Conservation (phyloP, 768 basidiomycete species). For the Hemileccinum rubropunctum region DNA sequence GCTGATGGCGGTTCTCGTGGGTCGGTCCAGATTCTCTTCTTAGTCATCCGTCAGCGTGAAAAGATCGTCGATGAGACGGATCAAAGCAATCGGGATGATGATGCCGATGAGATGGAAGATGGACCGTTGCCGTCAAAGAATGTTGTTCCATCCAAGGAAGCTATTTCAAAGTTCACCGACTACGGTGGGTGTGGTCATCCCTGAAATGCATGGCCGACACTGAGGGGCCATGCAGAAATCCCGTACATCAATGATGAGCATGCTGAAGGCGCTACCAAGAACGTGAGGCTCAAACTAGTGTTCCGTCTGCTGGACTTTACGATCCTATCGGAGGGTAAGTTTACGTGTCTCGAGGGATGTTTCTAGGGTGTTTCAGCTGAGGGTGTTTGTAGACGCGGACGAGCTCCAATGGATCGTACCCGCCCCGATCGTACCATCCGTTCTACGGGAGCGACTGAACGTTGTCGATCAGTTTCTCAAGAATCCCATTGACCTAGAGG, state of each 20-base stretch:
- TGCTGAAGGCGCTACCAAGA: constrained; percentile 72
- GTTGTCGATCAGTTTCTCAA: constrained; percentile 84
- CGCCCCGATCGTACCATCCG: constrained; percentile 58
- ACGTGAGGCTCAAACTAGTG: constrained; percentile 79
- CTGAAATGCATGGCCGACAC: constrained; percentile 1
- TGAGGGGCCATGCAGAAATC: constrained; percentile 51
- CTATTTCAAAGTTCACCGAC: constrained; percentile 66
- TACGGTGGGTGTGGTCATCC: constrained; percentile 53
- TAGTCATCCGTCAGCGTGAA: constrained; percentile 58
- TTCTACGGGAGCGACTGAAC: constrained; percentile 64
- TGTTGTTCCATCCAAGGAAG: constrained; percentile 60
- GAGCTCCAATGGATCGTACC: constrained; percentile 88
- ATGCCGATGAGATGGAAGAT: constrained; percentile 33
- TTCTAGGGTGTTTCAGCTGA: constrained; percentile 6
- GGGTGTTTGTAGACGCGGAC: constrained; percentile 47
- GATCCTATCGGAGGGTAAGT: constrained; percentile 62
- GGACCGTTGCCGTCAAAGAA: constrained; percentile 25
- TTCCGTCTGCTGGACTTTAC: constrained; percentile 77
- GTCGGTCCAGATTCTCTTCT: constrained; percentile 51
- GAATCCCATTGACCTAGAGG: constrained; percentile 76
- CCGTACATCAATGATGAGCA: constrained; percentile 74
- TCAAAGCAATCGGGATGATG: constrained; percentile 38
- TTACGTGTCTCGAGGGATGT: neutral
- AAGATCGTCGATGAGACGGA: constrained; percentile 63
- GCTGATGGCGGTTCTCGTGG: constrained; percentile 12